Conservation (phyloP, 2,329 filamentous ascomycete species). For the Thielaviopsis musarum region DNA sequence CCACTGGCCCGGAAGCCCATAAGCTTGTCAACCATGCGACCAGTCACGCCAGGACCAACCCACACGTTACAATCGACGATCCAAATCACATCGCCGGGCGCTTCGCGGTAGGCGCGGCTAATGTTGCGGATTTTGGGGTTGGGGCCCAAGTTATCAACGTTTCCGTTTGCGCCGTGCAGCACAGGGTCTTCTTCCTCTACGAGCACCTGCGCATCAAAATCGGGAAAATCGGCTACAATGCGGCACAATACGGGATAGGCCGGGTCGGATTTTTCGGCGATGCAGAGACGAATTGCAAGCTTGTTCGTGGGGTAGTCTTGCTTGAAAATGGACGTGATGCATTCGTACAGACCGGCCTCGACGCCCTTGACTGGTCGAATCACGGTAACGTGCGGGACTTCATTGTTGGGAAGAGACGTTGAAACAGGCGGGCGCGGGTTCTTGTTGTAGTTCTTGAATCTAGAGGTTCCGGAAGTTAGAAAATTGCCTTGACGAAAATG, state of each 20-base stretch:
- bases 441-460: slow-evolving; percentile 37
- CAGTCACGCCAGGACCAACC: slow-evolving; percentile 62
- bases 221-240: slow-evolving; percentile 56
- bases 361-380: slow-evolving; percentile 88
- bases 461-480: slow-evolving; percentile 12
- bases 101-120: slow-evolving; percentile 80
- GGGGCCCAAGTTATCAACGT: slow-evolving; percentile 52
- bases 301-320: slow-evolving; percentile 66
- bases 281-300: slow-evolving; percentile 66
- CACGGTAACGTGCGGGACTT: slow-evolving; percentile 69
- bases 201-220: slow-evolving; percentile 53
- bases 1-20: slow-evolving; percentile 43
- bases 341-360: slow-evolving; percentile 81
- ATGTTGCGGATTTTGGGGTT: slow-evolving; percentile 99
- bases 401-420: slow-evolving; percentile 29
- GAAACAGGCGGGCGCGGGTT: slow-evolving; percentile 33
- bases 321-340: slow-evolving; percentile 68
- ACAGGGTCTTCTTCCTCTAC: slow-evolving; percentile 69
- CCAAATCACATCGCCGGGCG: slow-evolving; percentile 79
- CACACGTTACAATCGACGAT: slow-evolving; percentile 94
- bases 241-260: slow-evolving; percentile 57
- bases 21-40: slow-evolving; percentile 77
- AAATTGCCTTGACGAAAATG: neutral
- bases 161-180: slow-evolving; percentile 36
- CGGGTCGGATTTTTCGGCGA: slow-evolving; percentile 58